These are phyloP conservation scores for Psilocybe subaeruginosa DNA, from an alignment of 768 basidiomycete species.

Conservation along the genomic window DNA sequence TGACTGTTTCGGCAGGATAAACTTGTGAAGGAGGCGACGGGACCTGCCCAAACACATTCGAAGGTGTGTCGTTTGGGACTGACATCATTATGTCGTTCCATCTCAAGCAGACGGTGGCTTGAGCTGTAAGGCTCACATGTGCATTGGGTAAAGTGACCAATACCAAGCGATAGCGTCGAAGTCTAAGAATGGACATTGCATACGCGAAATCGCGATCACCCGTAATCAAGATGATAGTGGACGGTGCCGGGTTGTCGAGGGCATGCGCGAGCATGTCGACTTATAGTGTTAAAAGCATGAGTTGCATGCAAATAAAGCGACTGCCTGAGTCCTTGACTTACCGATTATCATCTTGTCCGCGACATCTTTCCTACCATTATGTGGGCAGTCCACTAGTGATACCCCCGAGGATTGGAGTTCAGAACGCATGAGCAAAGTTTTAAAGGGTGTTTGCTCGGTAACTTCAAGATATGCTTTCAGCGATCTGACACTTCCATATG, in stretches of 20 bases:
- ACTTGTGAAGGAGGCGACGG: not conserved
- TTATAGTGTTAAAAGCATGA: not conserved
- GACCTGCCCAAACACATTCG: not conserved
- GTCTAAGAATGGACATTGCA: slow-evolving; percentile 41
- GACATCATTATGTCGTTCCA: slow-evolving; percentile 47
- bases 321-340: slow-evolving; percentile 18
- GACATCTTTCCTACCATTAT: slow-evolving; percentile 39
- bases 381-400: slow-evolving; percentile 42
- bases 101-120: slow-evolving; percentile 49
- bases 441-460: slow-evolving; percentile 23
- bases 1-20: not conserved
- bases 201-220: slow-evolving; percentile 49
- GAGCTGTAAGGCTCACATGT: slow-evolving; percentile 41
- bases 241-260: slow-evolving; percentile 46
- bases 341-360: slow-evolving; percentile 57
- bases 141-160: slow-evolving; percentile 42
- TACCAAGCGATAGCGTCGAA: slow-evolving; percentile 39
- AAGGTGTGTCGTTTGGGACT: slow-evolving; percentile 1
- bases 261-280: slow-evolving; percentile 32
- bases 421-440: slow-evolving; percentile 20
- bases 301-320: not conserved
- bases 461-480: slow-evolving; percentile 36
- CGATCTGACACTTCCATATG: slow-evolving; percentile 30
- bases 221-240: slow-evolving; percentile 50
- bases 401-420: slow-evolving; percentile 52